Evolutionary conservation across 495 filamentous ascomycete species (phyloP).

Genomic region (Lasiosphaeria hispida): DNA sequence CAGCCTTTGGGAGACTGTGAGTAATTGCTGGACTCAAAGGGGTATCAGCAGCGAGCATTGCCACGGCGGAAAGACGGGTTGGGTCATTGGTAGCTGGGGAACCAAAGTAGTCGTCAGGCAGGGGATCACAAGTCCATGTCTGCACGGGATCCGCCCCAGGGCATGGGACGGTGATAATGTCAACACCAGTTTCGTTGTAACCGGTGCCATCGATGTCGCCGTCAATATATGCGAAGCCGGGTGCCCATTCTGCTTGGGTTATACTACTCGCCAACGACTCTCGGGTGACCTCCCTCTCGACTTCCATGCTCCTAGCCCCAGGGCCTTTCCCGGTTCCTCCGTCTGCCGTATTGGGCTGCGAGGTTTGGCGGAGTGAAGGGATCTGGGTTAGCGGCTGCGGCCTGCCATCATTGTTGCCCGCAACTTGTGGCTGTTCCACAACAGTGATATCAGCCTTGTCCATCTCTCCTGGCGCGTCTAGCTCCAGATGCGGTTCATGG

Average conservation of each 20-base stretch:
- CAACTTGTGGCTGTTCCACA: neutral
- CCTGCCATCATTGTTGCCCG: neutral
- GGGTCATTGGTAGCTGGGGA: conserved; percentile 15
- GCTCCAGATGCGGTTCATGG: too few species aligned
- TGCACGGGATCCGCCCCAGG: conserved; percentile 43
- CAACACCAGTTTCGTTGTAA: conserved; percentile 47
- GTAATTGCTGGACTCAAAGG: conserved; percentile 32
- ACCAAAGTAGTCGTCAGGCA: conserved; percentile 35
- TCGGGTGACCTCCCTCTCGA: neutral
- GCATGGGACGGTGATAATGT: conserved; percentile 47
- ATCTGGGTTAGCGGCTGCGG: too few species aligned
- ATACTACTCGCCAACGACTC: neutral
- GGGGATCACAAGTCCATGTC: conserved; percentile 41
- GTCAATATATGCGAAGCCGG: conserved; percentile 41
- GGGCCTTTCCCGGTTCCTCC: neutral
- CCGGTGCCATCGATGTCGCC: conserved; percentile 42
- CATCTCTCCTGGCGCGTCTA: too few species aligned
- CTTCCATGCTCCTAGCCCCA: neutral
- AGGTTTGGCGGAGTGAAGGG: neutral
- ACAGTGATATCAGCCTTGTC: neutral
- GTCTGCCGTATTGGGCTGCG: neutral
- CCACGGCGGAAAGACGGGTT: conserved; percentile 25
- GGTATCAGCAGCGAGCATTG: conserved; percentile 27
- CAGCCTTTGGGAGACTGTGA: conserved; percentile 26
- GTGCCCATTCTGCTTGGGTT: conserved; percentile 9